Base-by-base conservation (phyloP, 495 filamentous ascomycete genomes). In the Penicillium lagena region DNA sequence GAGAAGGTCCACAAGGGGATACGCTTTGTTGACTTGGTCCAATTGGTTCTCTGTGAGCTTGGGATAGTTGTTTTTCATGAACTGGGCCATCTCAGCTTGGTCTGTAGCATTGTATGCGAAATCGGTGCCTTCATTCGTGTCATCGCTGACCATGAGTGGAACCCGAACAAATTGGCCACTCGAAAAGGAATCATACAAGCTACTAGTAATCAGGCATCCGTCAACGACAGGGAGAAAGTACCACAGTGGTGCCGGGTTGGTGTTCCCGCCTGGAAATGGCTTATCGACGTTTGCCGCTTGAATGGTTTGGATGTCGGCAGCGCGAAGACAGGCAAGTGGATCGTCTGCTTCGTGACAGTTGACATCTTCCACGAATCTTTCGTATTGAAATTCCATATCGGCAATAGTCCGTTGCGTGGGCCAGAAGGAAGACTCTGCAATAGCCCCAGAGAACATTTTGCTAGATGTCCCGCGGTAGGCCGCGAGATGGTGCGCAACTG, bases 121-220 rank as follows among this genome's bases (percentile, higher is more conserved):
- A 12, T 63, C 50, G 0, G 75, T 76, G 8, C 83, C 84, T 50
- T 85, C 85, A 55, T 88, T 79, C 22, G 79, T 82, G 47, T 77
- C 74, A 48, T 82, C 76, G 30, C 84, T 82, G 37, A 77, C 77
- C 9, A 89, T 74, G 8, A 77, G 57, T 13, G 85, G 84, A 2
- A 88, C 70, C 29, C 72, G 74, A 49, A 83, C 55, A 54, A 86
- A 83, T 1, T 67, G 59, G 8, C 78, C 81, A 4, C 69, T 43
- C 1, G 63, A 54, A 40, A 80, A 82, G 13, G 70, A 56, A 7
- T 52, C 60, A 54, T 85, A 83, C 0, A 82, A 77, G 15, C 68
- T 64, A 45, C 80, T 72, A 1, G 44, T 59, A 22, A 81, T 58
- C 33, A 88, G 65, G 39, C 70, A 64, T 13, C 72, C 60, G 45